These are phyloP conservation scores for Persicaria tinctoria DNA, from an alignment of 148 eudicot species.

Conservation along the genomic window DNA sequence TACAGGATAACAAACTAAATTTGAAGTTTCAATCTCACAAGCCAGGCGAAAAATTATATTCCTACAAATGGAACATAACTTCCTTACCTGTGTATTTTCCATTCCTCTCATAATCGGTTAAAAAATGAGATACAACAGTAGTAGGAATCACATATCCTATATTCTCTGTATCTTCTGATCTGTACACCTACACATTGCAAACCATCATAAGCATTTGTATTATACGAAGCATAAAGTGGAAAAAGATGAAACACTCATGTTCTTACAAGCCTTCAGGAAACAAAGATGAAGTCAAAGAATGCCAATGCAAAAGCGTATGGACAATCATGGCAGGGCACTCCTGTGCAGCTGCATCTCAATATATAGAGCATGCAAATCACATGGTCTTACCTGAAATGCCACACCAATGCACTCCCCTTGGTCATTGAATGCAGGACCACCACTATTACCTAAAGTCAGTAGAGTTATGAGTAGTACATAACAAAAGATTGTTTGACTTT, in stretches of 20 bases:
- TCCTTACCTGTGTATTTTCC: constrained; percentile 85
- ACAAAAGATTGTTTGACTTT: not conserved
- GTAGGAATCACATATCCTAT: constrained; percentile 98
- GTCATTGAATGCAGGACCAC: constrained; percentile 98
- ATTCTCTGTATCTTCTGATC: constrained; percentile 90
- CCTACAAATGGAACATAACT: not conserved
- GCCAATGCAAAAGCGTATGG: not conserved
- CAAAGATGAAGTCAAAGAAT: not conserved
- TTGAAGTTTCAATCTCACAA: not conserved
- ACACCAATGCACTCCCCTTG: constrained; percentile 95
- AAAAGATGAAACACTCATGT: not conserved
- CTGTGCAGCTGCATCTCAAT: not conserved
- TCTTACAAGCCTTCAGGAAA: not conserved
- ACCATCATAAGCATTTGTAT: not conserved
- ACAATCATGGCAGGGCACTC: not conserved
- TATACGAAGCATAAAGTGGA: not conserved
- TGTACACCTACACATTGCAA: constrained; percentile 59
- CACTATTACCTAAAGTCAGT: constrained; percentile 73
- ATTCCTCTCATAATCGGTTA: constrained; percentile 80
- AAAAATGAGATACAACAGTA: constrained; percentile 84
- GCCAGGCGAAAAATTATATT: not conserved
- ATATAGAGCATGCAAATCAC: not conserved
- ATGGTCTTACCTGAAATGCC: constrained; percentile 79
- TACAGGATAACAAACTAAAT: not conserved
- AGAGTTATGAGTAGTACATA: constrained; percentile 18